Percentiles rank a stretch among this genome's conserved stretches.
These are phyloP conservation scores for Blastocystis sp. DNA, from an alignment of 352 stramenopile genomes.

Conservation along the genomic window DNA sequence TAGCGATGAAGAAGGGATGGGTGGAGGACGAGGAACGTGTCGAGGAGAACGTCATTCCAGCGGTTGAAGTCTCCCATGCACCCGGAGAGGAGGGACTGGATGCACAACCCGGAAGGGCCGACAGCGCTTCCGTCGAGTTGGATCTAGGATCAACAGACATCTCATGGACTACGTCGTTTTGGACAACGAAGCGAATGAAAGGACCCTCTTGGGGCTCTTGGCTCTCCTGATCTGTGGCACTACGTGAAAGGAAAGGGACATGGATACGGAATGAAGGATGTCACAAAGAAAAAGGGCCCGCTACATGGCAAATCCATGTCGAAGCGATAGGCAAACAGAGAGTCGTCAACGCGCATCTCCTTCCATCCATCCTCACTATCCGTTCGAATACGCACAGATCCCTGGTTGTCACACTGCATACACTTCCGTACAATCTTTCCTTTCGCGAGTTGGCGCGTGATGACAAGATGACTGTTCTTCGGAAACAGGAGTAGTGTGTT, in stretches of 20 bases:
- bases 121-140: not conserved
- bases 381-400: not conserved
- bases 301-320: not conserved
- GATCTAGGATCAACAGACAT: not conserved
- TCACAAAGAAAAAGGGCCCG: conserved; percentile 32
- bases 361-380: conserved; percentile 7
- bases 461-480: conserved; percentile 1
- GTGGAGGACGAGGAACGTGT: conserved; percentile 9
- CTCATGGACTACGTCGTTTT: conserved; percentile 18
- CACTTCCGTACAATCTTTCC: not conserved
- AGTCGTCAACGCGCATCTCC: not conserved
- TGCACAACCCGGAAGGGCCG: conserved; percentile 46
- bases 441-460: not conserved
- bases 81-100: conserved; percentile 23
- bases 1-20: not conserved
- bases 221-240: not conserved
- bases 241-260: not conserved
- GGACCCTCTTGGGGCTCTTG: not conserved
- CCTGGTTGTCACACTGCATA: not conserved
- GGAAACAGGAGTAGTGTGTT: conserved; percentile 59
- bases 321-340: not conserved
- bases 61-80: conserved; percentile 17
- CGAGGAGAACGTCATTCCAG: conserved; percentile 22
- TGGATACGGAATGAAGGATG: conserved; percentile 21
- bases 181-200: conserved; percentile 51